A percentile compares a stretch with the other conserved stretches of the same genome.
These are phyloP conservation scores for Talaromyces verruculosus DNA, from an alignment of 2,329 filamentous ascomycete species.

Conservation along the genomic window DNA sequence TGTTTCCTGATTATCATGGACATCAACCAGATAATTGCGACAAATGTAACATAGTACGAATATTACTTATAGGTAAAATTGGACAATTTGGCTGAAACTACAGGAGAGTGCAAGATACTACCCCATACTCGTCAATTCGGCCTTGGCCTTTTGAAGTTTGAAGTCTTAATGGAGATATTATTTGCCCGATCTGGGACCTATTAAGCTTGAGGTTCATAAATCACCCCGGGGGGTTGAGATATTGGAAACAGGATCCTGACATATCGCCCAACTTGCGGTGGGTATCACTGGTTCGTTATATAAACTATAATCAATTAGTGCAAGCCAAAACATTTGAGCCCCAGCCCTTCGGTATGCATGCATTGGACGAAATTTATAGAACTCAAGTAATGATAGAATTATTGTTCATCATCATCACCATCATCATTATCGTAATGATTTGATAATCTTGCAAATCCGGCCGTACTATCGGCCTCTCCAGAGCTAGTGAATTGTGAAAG, in stretches of 20 bases:
- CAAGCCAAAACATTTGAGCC: background rate
- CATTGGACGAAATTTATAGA: background rate
- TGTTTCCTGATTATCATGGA: no score
- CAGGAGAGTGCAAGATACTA: no score
- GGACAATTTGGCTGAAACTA: no score
- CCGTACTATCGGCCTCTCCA: background rate
- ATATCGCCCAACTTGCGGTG: background rate
- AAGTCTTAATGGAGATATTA: no score
- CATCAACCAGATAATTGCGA: no score
- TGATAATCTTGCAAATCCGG: background rate
- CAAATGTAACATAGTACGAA: no score
- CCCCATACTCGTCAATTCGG: no score
- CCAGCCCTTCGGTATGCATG: background rate
- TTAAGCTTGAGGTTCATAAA: no score
- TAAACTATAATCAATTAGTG: background rate
- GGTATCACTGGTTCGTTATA: background rate
- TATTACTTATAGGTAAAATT: no score
- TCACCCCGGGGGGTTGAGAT: no score
- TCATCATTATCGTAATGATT: background rate
- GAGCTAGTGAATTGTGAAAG: conserved; percentile 1
- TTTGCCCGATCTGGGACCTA: no score
- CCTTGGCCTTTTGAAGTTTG: no score
- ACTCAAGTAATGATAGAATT: background rate
- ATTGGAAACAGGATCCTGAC: background rate
- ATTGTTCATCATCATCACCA: background rate